Percentiles rank a stretch among this genome's conserved stretches.
Evolutionary conservation across 2,329 filamentous ascomycete genomes (phyloP).

Genomic region (Trichoderma sp.): DNA sequence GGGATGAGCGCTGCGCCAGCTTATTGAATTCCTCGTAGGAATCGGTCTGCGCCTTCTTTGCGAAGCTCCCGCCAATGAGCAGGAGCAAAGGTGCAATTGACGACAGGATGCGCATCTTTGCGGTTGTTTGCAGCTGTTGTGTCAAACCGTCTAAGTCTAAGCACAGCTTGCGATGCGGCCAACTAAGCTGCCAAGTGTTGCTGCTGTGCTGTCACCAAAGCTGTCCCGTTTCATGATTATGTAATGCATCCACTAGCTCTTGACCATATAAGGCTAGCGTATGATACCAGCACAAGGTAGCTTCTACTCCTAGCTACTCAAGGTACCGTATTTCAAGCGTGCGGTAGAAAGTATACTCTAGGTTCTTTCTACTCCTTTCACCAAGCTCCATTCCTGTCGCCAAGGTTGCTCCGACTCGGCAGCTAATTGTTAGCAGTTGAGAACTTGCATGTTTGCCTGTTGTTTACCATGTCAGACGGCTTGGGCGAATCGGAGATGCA

Average conservation of each 20-base stretch:
- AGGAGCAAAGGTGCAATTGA: conserved; percentile 63
- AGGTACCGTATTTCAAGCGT: neutral
- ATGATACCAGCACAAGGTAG: neutral
- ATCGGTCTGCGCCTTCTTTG: conserved; percentile 60
- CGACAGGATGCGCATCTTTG: conserved; percentile 67
- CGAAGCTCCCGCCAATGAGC: conserved; percentile 58
- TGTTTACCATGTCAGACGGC: neutral
- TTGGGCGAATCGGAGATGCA: neutral
- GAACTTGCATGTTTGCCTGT: neutral
- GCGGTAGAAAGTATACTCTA: neutral
- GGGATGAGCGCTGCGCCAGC: conserved; percentile 62
- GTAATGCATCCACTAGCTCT: neutral
- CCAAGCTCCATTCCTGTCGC: neutral
- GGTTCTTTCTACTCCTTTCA: neutral
- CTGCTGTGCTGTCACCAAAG: conserved; percentile 13
- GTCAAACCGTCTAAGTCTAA: neutral
- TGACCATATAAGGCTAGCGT: neutral
- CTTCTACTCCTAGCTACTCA: neutral
- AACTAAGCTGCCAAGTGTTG: conserved; percentile 15
- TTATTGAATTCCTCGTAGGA: conserved; percentile 70
- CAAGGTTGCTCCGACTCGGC: neutral
- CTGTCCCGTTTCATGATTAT: neutral
- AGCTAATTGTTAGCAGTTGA: neutral
- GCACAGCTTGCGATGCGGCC: neutral
- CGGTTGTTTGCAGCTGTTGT: conserved; percentile 19